Conservation (phyloP, 1,139 yeast species). For the Suhomyces bolitotheri region DNA sequence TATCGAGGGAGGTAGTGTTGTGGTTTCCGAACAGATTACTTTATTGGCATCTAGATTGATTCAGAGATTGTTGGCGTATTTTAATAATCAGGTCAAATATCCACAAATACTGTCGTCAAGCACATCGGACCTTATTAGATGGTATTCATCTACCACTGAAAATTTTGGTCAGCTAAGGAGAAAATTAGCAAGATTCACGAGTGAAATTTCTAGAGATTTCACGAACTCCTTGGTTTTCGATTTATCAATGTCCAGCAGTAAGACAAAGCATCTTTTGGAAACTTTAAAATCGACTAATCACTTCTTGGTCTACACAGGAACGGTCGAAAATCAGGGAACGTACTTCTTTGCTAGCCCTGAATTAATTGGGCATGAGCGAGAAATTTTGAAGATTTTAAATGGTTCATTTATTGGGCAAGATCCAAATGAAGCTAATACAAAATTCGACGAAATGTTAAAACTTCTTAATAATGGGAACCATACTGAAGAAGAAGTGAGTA, state of each 20-base stretch:
- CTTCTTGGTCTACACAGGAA: constrained; percentile 74
- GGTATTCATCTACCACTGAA: constrained; percentile 83
- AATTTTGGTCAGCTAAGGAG: constrained; percentile 84
- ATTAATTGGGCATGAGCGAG: constrained; percentile 46
- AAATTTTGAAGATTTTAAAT: constrained; percentile 43
- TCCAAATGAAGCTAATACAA: constrained; percentile 27
- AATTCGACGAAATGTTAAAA: constrained; percentile 35
- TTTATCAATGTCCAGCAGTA: constrained; percentile 50
- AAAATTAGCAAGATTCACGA: constrained; percentile 75
- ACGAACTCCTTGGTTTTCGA: constrained; percentile 75
- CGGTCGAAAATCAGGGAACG: constrained; percentile 72
- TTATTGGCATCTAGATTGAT: constrained; percentile 65
- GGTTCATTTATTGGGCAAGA: constrained; percentile 47
- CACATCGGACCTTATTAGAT: constrained; percentile 65
- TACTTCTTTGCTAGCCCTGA: constrained; percentile 70
- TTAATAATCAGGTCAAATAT: constrained; percentile 68
- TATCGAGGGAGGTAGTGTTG: constrained; percentile 82
- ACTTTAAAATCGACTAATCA: constrained; percentile 66
- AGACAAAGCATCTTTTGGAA: constrained; percentile 56
- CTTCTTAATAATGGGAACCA: constrained; percentile 10
- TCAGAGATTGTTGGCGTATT: constrained; percentile 67
- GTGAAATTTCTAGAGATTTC: constrained; percentile 66
- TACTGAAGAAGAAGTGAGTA: constrained; percentile 1
- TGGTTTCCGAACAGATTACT: constrained; percentile 76
- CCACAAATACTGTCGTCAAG: constrained; percentile 51